phyloP scores from a whole-genome alignment of 345 rosid genomes.

The Pistacia vera region DNA sequence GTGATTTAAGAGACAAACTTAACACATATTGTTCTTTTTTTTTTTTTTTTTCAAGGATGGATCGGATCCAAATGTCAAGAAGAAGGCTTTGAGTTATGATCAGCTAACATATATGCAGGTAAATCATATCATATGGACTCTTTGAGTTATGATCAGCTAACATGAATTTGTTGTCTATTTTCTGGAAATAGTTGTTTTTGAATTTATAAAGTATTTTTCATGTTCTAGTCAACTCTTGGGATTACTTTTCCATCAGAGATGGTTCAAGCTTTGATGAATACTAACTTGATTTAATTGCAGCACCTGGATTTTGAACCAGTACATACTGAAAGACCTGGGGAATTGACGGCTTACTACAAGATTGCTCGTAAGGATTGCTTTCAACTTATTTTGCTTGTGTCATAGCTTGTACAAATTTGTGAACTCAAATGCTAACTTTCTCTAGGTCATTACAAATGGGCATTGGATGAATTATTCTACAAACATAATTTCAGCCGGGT shows the following conservation, averaged over 20 bases:
- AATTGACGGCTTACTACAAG: conserved; percentile 88
- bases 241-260: conserved; percentile 11
- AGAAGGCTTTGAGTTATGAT: conserved; percentile 81
- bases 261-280: conserved; percentile 5
- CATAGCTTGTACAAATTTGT: conserved; percentile 20
- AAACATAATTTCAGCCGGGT: conserved; percentile 76
- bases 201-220: not conserved
- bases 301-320: conserved; percentile 82
- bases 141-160: not conserved
- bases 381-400: conserved; percentile 22
- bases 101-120: conserved; percentile 93
- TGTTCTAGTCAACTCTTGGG: not conserved
- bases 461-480: conserved; percentile 86
- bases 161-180: not conserved
- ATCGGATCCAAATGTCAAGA: conserved; percentile 63
- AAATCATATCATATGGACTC: not conserved
- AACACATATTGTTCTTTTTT: not conserved
- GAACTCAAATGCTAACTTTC: conserved; percentile 23
- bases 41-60: conserved; percentile 63
- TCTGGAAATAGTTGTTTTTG: not conserved
- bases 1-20: not conserved
- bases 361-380: conserved; percentile 68
- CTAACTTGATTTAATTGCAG: conserved; percentile 43
- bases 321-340: conserved; percentile 87
- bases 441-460: conserved; percentile 96